A percentile compares a stretch with the other conserved stretches of the same genome.
Conservation (phyloP, 257 asterid species). For the Solanum etuberosum region DNA sequence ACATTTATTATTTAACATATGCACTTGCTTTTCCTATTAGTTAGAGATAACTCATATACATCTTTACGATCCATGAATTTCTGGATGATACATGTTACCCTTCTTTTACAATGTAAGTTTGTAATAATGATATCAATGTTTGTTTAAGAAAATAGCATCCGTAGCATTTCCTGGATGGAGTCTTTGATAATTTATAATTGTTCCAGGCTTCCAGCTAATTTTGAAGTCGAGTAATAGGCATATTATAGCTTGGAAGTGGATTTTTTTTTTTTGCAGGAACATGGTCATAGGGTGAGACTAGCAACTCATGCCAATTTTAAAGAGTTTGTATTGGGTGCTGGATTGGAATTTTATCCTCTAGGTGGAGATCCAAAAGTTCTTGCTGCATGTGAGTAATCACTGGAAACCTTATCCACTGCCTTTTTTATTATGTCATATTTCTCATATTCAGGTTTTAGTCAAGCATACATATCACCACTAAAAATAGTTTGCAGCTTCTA, state of each 20-base stretch:
- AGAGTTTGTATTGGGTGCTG: constrained; percentile 71
- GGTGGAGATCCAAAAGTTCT: constrained; percentile 93
- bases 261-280: constrained; percentile 42
- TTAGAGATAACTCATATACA: background rate
- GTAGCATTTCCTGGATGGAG: background rate
- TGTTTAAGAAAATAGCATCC: background rate
- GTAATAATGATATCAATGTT: background rate
- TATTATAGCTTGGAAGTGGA: background rate
- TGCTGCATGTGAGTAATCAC: constrained; percentile 64
- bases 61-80: background rate
- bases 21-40: background rate
- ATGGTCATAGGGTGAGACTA: constrained; percentile 81
- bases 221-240: background rate
- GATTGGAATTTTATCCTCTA: constrained; percentile 82
- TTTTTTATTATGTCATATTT: background rate
- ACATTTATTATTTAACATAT: background rate
- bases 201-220: background rate
- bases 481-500: background rate
- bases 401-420: background rate
- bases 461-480: background rate
- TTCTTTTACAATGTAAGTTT: background rate
- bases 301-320: constrained; percentile 78
- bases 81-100: background rate
- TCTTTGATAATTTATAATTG: background rate
- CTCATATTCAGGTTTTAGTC: background rate